Base-by-base conservation (phyloP, 805 yeast species). In the Metschnikowia borealis region DNA sequence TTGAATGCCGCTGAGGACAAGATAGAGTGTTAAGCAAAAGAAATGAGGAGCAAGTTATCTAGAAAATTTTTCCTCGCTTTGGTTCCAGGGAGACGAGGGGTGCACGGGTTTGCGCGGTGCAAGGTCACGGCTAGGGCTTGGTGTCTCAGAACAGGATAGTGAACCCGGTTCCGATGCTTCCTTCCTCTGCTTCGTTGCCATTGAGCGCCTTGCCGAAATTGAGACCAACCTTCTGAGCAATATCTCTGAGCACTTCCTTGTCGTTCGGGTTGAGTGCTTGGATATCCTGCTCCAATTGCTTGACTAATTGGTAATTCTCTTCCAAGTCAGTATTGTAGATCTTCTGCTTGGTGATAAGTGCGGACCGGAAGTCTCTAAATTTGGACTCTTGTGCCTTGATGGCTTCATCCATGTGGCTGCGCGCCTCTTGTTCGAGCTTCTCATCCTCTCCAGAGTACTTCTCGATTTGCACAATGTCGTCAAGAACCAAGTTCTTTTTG, bases 331-430 rank as follows among this genome's bases (percentile, higher is more conserved):
- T 64, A 56, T 84, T 84, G 54, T 81, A 77, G 47, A 64, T 64
- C n/a, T 68, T 70, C 64, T 85, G 90, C 59, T 79, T 79, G 17
- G 70, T 72, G 45, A 78, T 71, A 44, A 86, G 67, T 0, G 79
- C 79, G 49, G 64, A 66, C 59, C 82, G 82, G 88, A 89, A 83
- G 32, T 77, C 81, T 59, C 78, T 79, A 55, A 84, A 84, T 54
- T 79, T 76, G 43, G 62, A 67, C 53, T 84, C 88, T 60, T 85
- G 85, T 3, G 59, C 49, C 13, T 66, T 61, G 38, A 81, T 75
- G 21, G 73, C 61, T 17, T 69, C 75, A 20, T 55, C 59, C 53
- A 57, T 47, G 42, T 47, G 52, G 32, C 37, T 34, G n/a, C 57
- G 48, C 11, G 56, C 54, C 39, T 63, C 66, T 44, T 65, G 59